Base-by-base conservation (phyloP, 805 yeast species). In the Yarrowia keelungensis region DNA sequence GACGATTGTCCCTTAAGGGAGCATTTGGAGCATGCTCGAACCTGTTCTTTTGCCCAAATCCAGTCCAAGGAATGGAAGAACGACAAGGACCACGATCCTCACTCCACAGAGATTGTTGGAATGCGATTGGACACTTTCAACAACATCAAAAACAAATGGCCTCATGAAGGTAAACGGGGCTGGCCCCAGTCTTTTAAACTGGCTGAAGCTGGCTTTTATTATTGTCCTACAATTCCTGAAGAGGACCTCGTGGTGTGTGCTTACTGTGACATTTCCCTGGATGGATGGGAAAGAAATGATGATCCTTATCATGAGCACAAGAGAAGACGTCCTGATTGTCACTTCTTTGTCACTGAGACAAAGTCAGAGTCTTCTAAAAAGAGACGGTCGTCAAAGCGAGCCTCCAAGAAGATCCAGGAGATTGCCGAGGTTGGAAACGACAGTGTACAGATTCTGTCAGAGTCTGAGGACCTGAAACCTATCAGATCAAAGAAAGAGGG, bases 281-380 rank as follows among this genome's bases (percentile, higher is more conserved):
- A 89, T 67, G 92, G 92, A 2, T 90, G 96, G 96, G 90, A 85
- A 69, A 75, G 77, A 1, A 81, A 79, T 2, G 95, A 91, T 76
- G 86, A 84, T 69, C 94, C 93, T 0, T 69, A 82, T 9, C 79
- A 72, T 15, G 92, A 87, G 71, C 95, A 90, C 74, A 71, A 74
- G n/a, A 76, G 78, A 67, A 75, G 84, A 62, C 76, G 78, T 26
- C 81, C 80, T 2, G 73, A 79, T 36, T 82, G 89, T 75, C 77
- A 79, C 71, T 77, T 81, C 46, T 82, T 82, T 68, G 71, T 74
- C 43, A 68, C 67, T 14, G 65, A 16, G 47, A 26, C 41, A 7
- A 41, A 43, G 38, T 38, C 8, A 14, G 36, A 19, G n/a, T 10
- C 59, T 41, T 32, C 50, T 22, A 58, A 58, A 50, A 58, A 41